Conservation (phyloP, 768 basidiomycete species). For the Leucocoprinus sp. region DNA sequence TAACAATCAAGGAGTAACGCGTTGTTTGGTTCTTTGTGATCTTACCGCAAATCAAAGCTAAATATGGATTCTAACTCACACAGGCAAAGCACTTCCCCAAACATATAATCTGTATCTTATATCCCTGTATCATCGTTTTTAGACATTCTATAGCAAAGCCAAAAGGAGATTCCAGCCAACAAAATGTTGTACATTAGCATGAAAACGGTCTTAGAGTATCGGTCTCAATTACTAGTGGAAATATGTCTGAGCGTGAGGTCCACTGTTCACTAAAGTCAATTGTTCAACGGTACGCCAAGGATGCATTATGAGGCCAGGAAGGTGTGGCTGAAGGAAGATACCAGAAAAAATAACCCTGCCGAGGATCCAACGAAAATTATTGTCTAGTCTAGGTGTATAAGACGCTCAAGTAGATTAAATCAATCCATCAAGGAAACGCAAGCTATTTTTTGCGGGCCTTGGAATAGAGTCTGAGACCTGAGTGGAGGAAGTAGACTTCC, state of each 20-base stretch:
- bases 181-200: too few relatives aligned
- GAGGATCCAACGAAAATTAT: background rate
- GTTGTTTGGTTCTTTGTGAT: conserved; percentile 22
- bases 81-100: too few relatives aligned
- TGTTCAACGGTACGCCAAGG: too few relatives aligned
- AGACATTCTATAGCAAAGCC: too few relatives aligned
- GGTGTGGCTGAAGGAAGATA: background rate
- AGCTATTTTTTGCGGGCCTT: conserved; percentile 19
- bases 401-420: conserved; percentile 7
- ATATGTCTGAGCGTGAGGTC: too few relatives aligned
- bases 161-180: too few relatives aligned
- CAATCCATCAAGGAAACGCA: conserved; percentile 35
- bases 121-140: too few relatives aligned
- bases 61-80: background rate
- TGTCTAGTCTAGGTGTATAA: background rate
- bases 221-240: too few relatives aligned
- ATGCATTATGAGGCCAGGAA: too few relatives aligned
- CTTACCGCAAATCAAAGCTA: background rate
- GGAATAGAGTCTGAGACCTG: conserved; percentile 11
- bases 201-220: too few relatives aligned
- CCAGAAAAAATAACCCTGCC: background rate
- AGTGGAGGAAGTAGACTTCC: conserved; percentile 16
- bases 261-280: too few relatives aligned
- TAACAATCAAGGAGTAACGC: conserved; percentile 19
- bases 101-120: too few relatives aligned